Base-by-base conservation (phyloP, 225 moss, liverwort and hornwort genomes). In the Rhytidiadelphus loreus region DNA sequence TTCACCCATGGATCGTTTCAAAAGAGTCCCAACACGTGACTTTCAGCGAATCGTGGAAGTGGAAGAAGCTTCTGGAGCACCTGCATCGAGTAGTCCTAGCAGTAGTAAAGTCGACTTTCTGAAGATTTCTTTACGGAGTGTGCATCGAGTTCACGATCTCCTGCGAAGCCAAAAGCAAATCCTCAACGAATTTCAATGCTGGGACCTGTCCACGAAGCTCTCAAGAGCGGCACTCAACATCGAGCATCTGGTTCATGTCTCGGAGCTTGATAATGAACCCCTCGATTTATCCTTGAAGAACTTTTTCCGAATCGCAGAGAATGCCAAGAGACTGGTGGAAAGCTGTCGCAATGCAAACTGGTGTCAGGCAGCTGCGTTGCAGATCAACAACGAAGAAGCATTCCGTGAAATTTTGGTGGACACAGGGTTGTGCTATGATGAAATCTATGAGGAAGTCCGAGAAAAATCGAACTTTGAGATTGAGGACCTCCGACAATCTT, bases 321-420 rank as follows among this genome's bases (percentile, higher is more conserved):
- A 83, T 50, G 93, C 90, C 35, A 90, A 87, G 77, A 59, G 26
- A 52, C 72, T 91, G 71, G 89, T 93, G 2, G 81, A 93, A 70
- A 88, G 74, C 79, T 93, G 93, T 33, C 88, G 90, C 72, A 56
- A 48, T 64, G 74, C 63, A 23, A 82, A 87, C 58, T 93, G 93
- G 93, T 93, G 90, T 50, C 85, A 90, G 13, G 90, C 87, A 68
- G 88, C 90, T 83, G 91, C 90, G 41, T 60, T 89, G 43, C 93
- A 93, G 84, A 88, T 93, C 79, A 86, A 90, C 82, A 93, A 93
- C 60, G 90, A 91, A 65, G 93, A 93, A 82, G 82, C 91, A 21
- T 93, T 93, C 53, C 91, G 85, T 10, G 91, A 93, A 77, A 87
- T 93, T 56, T 77, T 91, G 56, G 84, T 89, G 69, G 87, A 89